A percentile compares a stretch with the other conserved stretches of the same genome.
These are phyloP conservation scores for Didymella glomerata DNA, from an alignment of 2,329 filamentous ascomycete genomes.

Conservation along the genomic window DNA sequence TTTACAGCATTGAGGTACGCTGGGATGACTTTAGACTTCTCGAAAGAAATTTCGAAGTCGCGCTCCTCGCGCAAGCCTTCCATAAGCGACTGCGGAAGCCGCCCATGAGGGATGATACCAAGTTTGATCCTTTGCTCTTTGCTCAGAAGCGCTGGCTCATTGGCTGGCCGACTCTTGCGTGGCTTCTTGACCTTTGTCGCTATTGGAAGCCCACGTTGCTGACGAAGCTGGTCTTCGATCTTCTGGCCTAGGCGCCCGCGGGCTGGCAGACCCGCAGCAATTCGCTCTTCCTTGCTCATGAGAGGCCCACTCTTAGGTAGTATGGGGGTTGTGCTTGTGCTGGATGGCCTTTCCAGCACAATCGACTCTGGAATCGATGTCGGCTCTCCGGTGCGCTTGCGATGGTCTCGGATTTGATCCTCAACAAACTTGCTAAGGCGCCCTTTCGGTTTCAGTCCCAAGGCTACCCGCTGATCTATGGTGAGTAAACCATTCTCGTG, in stretches of 20 bases:
- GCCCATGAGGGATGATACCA: conserved; percentile 37
- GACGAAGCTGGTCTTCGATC: conserved; percentile 36
- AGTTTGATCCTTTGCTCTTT: conserved; percentile 38
- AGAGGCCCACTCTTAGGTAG: conserved; percentile 26
- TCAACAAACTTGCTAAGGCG: conserved; percentile 37
- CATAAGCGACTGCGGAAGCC: conserved; percentile 36
- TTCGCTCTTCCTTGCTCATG: conserved; percentile 41
- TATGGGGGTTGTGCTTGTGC: conserved; percentile 6
- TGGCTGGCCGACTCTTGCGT: conserved; percentile 21
- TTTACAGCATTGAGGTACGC: conserved; percentile 23
- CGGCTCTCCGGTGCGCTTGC: conserved; percentile 32
- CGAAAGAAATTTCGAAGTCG: conserved; percentile 28
- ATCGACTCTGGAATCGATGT: conserved; percentile 23
- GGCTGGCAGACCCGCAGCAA: conserved; percentile 35
- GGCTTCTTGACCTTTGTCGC: conserved; percentile 28
- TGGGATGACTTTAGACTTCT: conserved; percentile 27
- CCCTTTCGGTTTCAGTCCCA: conserved; percentile 38
- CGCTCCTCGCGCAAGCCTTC: conserved; percentile 37
- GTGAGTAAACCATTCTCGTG: conserved; percentile 30
- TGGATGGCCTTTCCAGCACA: not conserved
- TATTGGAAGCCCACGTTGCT: conserved; percentile 34
- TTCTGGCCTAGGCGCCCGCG: conserved; percentile 37
- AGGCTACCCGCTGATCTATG: conserved; percentile 32
- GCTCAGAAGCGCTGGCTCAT: conserved; percentile 33
- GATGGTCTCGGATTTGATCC: conserved; percentile 40